phyloP scores from a whole-genome alignment of 352 stramenopile species.

The Peronosclerospora sorghi region DNA sequence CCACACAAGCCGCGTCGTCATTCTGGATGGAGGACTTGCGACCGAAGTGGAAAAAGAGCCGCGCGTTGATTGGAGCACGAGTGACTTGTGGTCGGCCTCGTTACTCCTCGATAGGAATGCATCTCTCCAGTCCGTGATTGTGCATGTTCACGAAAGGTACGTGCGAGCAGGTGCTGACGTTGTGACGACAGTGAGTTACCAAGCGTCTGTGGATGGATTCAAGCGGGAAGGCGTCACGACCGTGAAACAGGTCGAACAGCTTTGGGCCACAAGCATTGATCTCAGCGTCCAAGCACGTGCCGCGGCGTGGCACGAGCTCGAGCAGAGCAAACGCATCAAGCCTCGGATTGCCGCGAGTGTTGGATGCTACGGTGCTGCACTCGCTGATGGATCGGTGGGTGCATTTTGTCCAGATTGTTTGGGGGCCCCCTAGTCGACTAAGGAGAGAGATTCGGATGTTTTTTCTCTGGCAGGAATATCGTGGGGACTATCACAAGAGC shows the following conservation, averaged over 20 bases:
- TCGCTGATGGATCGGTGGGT: constrained; percentile 76
- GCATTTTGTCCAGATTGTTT: background rate
- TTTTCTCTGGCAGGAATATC: constrained; percentile 84
- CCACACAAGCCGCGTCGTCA: constrained; percentile 25
- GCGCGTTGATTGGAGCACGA: constrained; percentile 42
- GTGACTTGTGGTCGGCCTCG: constrained; percentile 60
- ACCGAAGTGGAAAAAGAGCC: constrained; percentile 70
- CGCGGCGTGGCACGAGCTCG: constrained; percentile 30
- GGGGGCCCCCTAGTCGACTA: background rate
- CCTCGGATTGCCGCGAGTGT: constrained; percentile 77
- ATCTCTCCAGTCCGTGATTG: constrained; percentile 44
- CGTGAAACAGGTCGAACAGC: constrained; percentile 35
- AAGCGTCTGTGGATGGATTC: constrained; percentile 78
- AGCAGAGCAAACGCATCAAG: constrained; percentile 34
- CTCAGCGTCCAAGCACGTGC: constrained; percentile 60
- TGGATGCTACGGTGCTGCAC: constrained; percentile 71
- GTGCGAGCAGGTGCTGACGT: constrained; percentile 70
- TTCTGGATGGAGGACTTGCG: constrained; percentile 68
- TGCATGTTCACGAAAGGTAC: constrained; percentile 61
- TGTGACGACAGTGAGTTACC: constrained; percentile 76
- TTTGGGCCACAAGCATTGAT: constrained; percentile 67
- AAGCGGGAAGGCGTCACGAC: constrained; percentile 43
- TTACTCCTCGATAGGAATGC: constrained; percentile 49
- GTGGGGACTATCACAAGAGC: constrained; percentile 63
- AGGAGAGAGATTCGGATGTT: background rate